Evolutionary conservation across 345 rosid genomes (phyloP), one percentile per base, ranked within the genome.

Genomic region (Aquilaria malaccensis): DNA sequence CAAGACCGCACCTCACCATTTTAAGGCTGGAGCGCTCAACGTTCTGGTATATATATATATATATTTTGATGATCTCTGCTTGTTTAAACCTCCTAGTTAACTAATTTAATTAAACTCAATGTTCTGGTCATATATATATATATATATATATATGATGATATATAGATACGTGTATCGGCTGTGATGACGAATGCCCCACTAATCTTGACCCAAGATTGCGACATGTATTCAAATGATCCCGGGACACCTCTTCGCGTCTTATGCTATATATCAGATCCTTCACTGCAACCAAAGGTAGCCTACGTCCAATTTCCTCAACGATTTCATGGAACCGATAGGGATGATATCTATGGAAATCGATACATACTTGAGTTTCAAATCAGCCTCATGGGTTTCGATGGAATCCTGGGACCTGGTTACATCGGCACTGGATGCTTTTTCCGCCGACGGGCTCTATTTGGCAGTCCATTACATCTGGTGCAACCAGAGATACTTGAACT

Each of bases 21-120:
- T 76, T 65, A 91, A 91, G 72, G 94, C 88, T 10, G 97, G 97
- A 52, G 97, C 97, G 66, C 89, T 91, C 32, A 91, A 91, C 60
- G 76, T 69, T 9, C 58, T 88, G 81, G 92, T 83, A 79, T 50
- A 31, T 63, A 49, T 37, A 37, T 56, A 0, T 22, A 22, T 22
- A 22, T 22, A 22, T 22, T 22, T 22, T 22, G 22, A 22, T 22
- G 22, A 22, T 22, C 22, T 22, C 22, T 22, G 22, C 22, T 22
- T 22, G 22, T 22, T 22, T 22, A 22, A 22, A 22, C 22, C 22
- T 22, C 22, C 22, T 22, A 22, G 1, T 22, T 22, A 22, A 22
- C 22, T 22, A 11, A 22, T 22, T 11, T 49, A 49, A 11, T 49
- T n/a, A 49, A 49, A 5, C 6, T 9, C 4, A 49, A 37, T 37